These are phyloP conservation scores for Ophiocordyceps camponoti-saundersi DNA, from an alignment of 2,329 filamentous ascomycete species.

Conservation along the genomic window DNA sequence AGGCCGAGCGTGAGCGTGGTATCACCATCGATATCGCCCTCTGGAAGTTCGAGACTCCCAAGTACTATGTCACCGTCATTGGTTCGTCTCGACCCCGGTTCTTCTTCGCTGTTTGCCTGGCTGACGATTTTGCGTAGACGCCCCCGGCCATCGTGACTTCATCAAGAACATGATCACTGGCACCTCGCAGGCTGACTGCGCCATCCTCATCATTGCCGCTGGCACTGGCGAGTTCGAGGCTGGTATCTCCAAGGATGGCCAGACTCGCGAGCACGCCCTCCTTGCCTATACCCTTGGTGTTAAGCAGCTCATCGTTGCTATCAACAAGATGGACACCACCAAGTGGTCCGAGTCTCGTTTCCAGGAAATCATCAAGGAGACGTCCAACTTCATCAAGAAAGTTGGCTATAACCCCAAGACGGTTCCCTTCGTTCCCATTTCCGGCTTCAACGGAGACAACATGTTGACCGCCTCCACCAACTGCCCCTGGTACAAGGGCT, in stretches of 20 bases:
- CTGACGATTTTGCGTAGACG: conserved; percentile 39
- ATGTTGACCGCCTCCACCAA: conserved; percentile 83
- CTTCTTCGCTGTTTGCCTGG: neutral
- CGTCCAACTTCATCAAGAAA: conserved; percentile 99
- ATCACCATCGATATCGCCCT: conserved; percentile 99
- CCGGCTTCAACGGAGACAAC: conserved; percentile 99
- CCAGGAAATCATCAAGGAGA: conserved; percentile 99
- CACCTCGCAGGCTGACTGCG: conserved; percentile 99
- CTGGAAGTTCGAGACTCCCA: conserved; percentile 99
- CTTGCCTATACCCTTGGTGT: conserved; percentile 99
- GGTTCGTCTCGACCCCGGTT: conserved; percentile 36
- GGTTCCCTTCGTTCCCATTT: conserved; percentile 98
- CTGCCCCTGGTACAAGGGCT: conserved; percentile 99
- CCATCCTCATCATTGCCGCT: conserved; percentile 98
- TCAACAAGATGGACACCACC: conserved; percentile 99
- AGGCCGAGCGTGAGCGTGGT: conserved; percentile 99
- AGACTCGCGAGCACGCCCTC: conserved; percentile 99
- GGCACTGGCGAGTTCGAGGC: conserved; percentile 99
- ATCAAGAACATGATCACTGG: conserved; percentile 99
- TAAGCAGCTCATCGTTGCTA: conserved; percentile 98
- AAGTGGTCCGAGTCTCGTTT: conserved; percentile 94
- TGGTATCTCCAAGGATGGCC: conserved; percentile 99
- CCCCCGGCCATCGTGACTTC: conserved; percentile 99
- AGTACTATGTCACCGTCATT: conserved; percentile 97
- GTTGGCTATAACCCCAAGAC: conserved; percentile 99